These are phyloP conservation scores for Graphiopsis chlorocephala DNA, from an alignment of 2,329 filamentous ascomycete species.

Conservation along the genomic window DNA sequence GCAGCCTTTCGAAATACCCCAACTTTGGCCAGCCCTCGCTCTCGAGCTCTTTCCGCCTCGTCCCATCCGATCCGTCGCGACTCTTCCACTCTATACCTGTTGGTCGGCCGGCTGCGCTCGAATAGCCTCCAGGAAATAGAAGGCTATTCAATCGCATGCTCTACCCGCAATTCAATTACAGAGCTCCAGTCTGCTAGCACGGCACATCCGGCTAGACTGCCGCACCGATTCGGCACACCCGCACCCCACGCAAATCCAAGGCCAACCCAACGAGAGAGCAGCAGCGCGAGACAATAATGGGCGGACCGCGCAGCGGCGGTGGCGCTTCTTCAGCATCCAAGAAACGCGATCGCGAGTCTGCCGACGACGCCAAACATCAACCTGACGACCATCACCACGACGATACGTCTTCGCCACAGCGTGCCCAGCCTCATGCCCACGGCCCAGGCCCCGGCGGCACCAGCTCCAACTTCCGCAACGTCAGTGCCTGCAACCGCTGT, in stretches of 20 bases:
- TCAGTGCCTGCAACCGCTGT: conserved; percentile 92
- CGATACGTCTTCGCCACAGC: not conserved
- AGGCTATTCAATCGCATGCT: not conserved
- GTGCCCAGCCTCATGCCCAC: conserved; percentile 2
- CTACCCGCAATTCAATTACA: not conserved
- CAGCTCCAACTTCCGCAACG: conserved; percentile 47
- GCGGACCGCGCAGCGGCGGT: conserved; percentile 14
- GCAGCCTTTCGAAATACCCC: not conserved
- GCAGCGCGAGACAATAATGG: conserved; percentile 7
- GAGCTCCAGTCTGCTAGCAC: conserved; percentile 3
- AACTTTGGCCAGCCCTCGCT: not conserved
- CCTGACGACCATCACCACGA: not conserved
- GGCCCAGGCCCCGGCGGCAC: conserved; percentile 16
- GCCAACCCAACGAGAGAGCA: not conserved
- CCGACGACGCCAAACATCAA: not conserved
- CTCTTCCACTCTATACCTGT: not conserved
- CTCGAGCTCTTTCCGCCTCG: not conserved
- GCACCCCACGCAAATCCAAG: conserved; percentile 7
- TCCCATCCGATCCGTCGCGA: not conserved
- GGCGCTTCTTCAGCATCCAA: conserved; percentile 6
- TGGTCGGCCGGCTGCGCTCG: not conserved
- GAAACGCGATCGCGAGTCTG: conserved; percentile 12
- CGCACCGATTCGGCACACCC: too few species aligned
- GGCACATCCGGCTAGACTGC: not conserved
- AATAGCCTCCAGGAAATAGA: not conserved